phyloP scores from a whole-genome alignment of 768 basidiomycete species.

The Hebeloma cylindrosporum region DNA sequence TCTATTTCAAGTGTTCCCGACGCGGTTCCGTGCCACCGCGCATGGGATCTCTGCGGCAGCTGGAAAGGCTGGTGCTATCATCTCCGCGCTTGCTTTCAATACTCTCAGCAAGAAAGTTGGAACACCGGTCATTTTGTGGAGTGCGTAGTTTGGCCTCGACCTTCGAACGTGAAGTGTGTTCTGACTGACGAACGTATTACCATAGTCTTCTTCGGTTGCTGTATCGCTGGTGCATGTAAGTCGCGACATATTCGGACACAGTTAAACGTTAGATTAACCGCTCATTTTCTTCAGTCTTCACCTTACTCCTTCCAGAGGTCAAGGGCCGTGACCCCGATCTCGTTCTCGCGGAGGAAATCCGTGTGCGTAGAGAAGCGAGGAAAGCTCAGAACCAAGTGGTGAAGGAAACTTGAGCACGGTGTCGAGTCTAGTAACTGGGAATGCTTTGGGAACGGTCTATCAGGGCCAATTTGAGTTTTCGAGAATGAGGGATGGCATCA shows the following conservation, averaged over 20 bases:
- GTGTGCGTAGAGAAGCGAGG: conserved; percentile 8
- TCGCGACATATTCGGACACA: background rate
- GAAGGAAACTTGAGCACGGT: too few species aligned
- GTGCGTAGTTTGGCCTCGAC: conserved; percentile 37
- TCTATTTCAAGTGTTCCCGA: conserved; percentile 62
- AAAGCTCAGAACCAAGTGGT: too few species aligned
- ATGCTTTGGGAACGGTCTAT: too few species aligned
- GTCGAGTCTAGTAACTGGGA: too few species aligned
- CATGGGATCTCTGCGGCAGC: conserved; percentile 74
- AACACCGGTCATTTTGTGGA: conserved; percentile 68
- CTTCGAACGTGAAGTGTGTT: background rate
- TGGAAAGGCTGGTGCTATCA: conserved; percentile 78
- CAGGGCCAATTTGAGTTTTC: too few species aligned
- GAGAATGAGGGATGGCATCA: too few species aligned
- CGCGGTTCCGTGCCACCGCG: conserved; percentile 68
- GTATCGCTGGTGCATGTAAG: conserved; percentile 50
- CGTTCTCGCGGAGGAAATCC: conserved; percentile 36
- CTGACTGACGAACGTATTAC: background rate
- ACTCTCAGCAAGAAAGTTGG: conserved; percentile 59
- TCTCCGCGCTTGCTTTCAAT: conserved; percentile 74
- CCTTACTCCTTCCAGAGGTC: conserved; percentile 41
- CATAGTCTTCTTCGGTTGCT: conserved; percentile 67
- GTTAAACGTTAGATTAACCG: background rate
- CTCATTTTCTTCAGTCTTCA: conserved; percentile 22
- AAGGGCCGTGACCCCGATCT: conserved; percentile 39